phyloP scores from a whole-genome alignment of 139 green algal species.

The Volvox africanus region DNA sequence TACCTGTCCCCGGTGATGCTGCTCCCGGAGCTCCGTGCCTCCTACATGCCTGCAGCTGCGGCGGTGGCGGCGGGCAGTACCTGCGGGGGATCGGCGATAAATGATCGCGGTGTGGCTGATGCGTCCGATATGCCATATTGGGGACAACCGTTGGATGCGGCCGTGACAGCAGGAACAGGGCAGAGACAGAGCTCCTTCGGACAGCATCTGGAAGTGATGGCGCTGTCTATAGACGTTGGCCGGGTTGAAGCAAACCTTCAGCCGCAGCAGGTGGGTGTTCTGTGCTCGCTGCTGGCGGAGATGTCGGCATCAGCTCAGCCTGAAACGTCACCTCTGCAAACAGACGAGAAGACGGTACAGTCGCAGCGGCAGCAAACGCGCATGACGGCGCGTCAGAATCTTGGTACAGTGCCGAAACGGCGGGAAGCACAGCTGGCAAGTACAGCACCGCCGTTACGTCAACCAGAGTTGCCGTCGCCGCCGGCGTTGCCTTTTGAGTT shows the following conservation, averaged over 20 bases:
- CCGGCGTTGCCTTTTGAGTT: neutral
- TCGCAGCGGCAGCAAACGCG: too few species aligned
- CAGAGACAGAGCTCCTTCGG: neutral
- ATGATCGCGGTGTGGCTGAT: too few species aligned
- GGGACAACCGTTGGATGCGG: neutral
- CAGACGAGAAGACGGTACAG: neutral
- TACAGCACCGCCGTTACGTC: neutral
- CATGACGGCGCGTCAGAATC: neutral
- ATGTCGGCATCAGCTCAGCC: neutral
- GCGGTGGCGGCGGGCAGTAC: neutral
- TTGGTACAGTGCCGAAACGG: neutral
- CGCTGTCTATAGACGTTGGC: neutral
- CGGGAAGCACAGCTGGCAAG: neutral
- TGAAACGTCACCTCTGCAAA: neutral
- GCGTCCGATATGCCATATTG: too few species aligned
- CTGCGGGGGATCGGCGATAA: too few species aligned
- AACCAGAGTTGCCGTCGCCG: neutral
- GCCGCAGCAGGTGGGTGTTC: constrained; percentile 42
- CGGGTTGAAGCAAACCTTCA: constrained; percentile 2
- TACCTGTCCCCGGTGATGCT: constrained; percentile 42
- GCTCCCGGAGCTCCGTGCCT: neutral
- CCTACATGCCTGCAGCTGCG: neutral
- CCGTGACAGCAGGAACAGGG: neutral
- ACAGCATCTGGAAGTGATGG: neutral
- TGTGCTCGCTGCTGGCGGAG: constrained; percentile 25